Evolutionary conservation across 2,329 filamentous ascomycete genomes (phyloP).

Genomic region (Tolypocladium endophyticum): DNA sequence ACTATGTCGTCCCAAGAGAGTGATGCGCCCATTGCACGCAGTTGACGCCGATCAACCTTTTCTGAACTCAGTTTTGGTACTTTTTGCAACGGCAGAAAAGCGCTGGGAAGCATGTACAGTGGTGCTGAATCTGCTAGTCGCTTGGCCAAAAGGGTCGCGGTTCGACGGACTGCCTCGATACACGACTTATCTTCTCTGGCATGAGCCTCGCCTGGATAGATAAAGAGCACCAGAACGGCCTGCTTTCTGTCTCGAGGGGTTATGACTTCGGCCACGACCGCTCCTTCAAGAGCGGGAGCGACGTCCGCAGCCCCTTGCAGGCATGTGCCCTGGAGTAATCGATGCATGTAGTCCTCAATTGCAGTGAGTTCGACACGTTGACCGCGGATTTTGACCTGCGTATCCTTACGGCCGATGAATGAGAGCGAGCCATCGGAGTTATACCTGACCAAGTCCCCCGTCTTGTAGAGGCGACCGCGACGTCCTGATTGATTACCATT

Average conservation of each 20-base stretch:
- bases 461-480: constrained; percentile 8
- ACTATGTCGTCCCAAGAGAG: not conserved
- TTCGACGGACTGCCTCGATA: not conserved
- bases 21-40: not conserved
- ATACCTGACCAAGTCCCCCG: constrained; percentile 14
- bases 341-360: not conserved
- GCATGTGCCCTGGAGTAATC: not conserved
- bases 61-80: not conserved
- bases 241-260: constrained; percentile 1
- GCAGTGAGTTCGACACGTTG: constrained; percentile 6
- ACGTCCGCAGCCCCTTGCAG: not conserved
- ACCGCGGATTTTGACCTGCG: constrained; percentile 38
- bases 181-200: not conserved
- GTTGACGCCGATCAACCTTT: not conserved
- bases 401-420: no score
- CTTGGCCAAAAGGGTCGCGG: not conserved
- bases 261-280: constrained; percentile 4
- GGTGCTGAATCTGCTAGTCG: not conserved
- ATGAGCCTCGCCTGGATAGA: not conserved
- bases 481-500: not conserved
- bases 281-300: not conserved
- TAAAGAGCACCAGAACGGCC: constrained; percentile 2
- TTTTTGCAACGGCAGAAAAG: not conserved
- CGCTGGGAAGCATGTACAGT: not conserved
- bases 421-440: constrained; percentile 22